Evolutionary conservation across 208 protist species (phyloP), one percentile per base, ranked within the genome.

Genomic region (Trypanosoma boissoni): DNA sequence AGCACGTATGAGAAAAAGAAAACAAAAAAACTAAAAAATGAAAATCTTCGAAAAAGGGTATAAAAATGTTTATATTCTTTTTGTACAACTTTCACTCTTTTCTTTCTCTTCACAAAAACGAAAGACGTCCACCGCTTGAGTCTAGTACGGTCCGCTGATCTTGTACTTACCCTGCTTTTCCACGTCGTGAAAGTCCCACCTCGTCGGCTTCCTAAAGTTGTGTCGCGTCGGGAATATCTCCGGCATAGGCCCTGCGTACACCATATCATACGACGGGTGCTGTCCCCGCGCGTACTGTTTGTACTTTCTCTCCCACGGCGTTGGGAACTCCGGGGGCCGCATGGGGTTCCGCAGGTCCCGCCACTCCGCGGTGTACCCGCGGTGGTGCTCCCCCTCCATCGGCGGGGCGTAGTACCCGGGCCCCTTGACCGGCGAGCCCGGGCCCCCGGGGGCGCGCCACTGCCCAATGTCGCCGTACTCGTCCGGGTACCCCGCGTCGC

Each of bases 381-480:
- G 75, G 60, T 78, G 49, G 75, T 92, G 79, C 66, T 95, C 88
- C 39, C 88, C 88, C 36, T 95, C 78, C 85, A 95, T 92, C n/a
- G 75, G 66, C 7, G 88, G 88, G 1, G 88, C 83, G 73, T 95
- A 95, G 72, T 93, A 92, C 44, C 81, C 83, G 0, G 88, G 88
- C 0, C 88, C 88, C 64, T 87, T 88, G 26, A 88, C 80, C 2
- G 88, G 84, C 1, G 88, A 94, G 4, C 82, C 88, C 9, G 83
- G 81, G 0, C 88, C 88, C 3, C 86, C 86, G 6, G 88, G 88
- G 4, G 83, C 84, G 31, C 88, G 88, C 86, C 88, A 95, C 76
- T 95, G 88, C 10, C 88, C 88, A 59, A 95, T 86, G 46, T 95
- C 88, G 43, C 88, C 88, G 69, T 95, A 95, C 76, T 95, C 88